These are phyloP conservation scores for Ascochyta pisi DNA, from an alignment of 2,329 filamentous ascomycete species.

Conservation along the genomic window DNA sequence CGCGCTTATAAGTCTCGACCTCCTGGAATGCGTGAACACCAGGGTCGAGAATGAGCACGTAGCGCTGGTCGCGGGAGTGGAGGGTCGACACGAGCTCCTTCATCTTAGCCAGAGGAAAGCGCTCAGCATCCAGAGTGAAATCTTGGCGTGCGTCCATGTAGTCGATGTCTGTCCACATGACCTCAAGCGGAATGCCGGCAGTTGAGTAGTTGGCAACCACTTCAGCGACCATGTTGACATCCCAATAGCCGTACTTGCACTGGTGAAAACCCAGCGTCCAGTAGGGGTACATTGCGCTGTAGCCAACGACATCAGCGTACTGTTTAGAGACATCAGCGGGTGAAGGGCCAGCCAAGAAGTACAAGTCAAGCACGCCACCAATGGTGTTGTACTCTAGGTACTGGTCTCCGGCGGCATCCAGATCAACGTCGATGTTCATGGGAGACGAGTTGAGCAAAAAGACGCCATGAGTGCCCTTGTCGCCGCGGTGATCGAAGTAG, in stretches of 20 bases:
- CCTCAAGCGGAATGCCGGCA: conserved; percentile 71
- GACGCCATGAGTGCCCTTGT: conserved; percentile 48
- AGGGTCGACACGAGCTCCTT: conserved; percentile 71
- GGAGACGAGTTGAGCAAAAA: conserved; percentile 45
- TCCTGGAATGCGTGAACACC: conserved; percentile 60
- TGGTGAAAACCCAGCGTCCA: conserved; percentile 62
- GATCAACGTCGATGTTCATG: conserved; percentile 78
- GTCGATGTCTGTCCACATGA: conserved; percentile 77
- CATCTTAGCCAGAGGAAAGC: conserved; percentile 68
- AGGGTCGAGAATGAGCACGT: conserved; percentile 81
- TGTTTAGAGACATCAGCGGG: conserved; percentile 58
- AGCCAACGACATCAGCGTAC: conserved; percentile 59
- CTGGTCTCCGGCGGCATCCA: conserved; percentile 64
- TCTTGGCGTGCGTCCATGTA: conserved; percentile 68
- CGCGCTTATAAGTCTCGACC: conserved; percentile 63
- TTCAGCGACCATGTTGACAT: conserved; percentile 70
- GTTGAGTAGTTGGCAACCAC: conserved; percentile 71
- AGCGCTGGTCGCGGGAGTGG: conserved; percentile 71
- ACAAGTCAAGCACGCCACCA: conserved; percentile 75
- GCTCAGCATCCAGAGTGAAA: conserved; percentile 69
- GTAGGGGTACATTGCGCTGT: conserved; percentile 59
- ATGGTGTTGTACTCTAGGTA: conserved; percentile 82
- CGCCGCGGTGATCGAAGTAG: conserved; percentile 74
- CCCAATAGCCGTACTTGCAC: conserved; percentile 60
- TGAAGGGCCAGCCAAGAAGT: conserved; percentile 58